Evolutionary conservation across 1,139 yeast species (phyloP), one percentile per base, ranked within the genome.

Genomic region (Pneumocystis oryctolagi): DNA sequence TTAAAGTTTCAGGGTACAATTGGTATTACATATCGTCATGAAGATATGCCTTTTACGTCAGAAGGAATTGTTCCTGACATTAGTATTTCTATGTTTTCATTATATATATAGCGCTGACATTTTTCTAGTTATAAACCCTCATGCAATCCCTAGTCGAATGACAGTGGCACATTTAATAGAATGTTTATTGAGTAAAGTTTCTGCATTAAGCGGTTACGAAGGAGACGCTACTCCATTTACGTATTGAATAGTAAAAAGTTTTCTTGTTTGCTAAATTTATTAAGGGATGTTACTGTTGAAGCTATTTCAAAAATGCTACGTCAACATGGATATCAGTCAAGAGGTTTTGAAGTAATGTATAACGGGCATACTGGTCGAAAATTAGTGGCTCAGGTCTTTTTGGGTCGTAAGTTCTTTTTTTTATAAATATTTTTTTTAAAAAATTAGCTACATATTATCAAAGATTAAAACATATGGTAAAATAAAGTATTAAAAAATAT

Each of bases 111-210:
- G 12, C 25, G 14, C 55, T 47, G 14, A 47, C 25, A 25, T n/a
- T 78, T 81, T 92, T 6, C 12, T 35, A 73, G 88, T 92, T 71
- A 92, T 92, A 74, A 92, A 92, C 75, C 99, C 99, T 0, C 99
- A 92, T 77, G 98, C 98, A 73, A 92, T 92, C 82, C 99, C 99
- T 70, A 92, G 98, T 65, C 97, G 99, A 82, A 92, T 92, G 99
- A 92, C 99, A 61, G 98, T 92, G 66, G 99, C 98, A 64, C 98
- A 94, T 80, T 86, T 92, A 79, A 92, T 92, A 76, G 99, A 92
- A 78, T 94, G 98, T 84, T 79, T 92, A 73, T 80, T 94, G 71
- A 87, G 96, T 63, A 92, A 94, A 77, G 97, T 94, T 60, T 92
- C 97, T 6, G 85, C 97, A 0, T 80, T 92, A 70, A 84, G 95